These are phyloP conservation scores for Firmiana major DNA, from an alignment of 345 rosid species.

Conservation along the genomic window DNA sequence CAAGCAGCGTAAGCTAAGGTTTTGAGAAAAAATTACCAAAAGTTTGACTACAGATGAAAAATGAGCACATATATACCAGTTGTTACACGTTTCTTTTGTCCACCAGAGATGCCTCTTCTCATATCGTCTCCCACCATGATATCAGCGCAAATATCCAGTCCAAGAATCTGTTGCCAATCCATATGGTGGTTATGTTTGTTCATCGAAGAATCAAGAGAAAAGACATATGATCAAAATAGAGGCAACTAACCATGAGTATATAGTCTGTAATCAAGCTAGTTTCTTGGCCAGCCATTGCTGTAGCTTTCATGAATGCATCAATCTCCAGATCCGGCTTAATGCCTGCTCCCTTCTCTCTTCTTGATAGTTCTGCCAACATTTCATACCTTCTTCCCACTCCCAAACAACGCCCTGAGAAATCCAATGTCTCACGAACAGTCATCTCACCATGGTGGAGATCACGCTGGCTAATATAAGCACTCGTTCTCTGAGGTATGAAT, in stretches of 20 bases:
- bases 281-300: slow-evolving; percentile 37
- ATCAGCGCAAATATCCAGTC: slow-evolving; percentile 53
- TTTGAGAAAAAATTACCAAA: not conserved
- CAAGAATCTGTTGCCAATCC: slow-evolving; percentile 37
- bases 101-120: slow-evolving; percentile 63
- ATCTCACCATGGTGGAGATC: slow-evolving; percentile 61
- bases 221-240: not conserved
- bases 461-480: slow-evolving; percentile 58
- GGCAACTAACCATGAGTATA: slow-evolving; percentile 43
- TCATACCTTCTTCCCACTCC: slow-evolving; percentile 49
- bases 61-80: slow-evolving; percentile 29
- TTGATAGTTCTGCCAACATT: slow-evolving; percentile 37
- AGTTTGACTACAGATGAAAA: not conserved
- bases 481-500: slow-evolving; percentile 54
- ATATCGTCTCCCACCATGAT: slow-evolving; percentile 56
- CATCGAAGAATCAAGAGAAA: not conserved
- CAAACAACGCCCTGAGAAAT: slow-evolving; percentile 51
- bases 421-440: slow-evolving; percentile 59
- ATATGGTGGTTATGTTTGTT: not conserved
- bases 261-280: slow-evolving; percentile 47
- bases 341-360: slow-evolving; percentile 48
- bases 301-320: slow-evolving; percentile 67
- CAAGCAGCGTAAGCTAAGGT: not conserved
- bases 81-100: slow-evolving; percentile 60
- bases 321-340: slow-evolving; percentile 53